phyloP scores from a whole-genome alignment of 2,329 filamentous ascomycete genomes.

The Microcera coccophila region DNA sequence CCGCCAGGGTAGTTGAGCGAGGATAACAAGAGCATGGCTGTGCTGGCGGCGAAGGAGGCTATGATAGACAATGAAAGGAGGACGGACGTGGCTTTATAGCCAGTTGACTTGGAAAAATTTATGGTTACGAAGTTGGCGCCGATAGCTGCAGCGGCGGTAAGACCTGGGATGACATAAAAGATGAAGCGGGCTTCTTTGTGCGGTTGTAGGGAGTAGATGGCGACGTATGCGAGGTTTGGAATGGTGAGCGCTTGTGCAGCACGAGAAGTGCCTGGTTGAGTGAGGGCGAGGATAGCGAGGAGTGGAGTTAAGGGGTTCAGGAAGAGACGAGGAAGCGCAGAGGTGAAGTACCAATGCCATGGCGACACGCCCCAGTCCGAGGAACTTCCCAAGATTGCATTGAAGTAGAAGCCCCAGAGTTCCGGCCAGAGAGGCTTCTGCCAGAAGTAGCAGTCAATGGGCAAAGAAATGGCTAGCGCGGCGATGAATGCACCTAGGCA shows the following conservation, averaged over 20 bases:
- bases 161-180: conserved; percentile 75
- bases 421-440: conserved; percentile 85
- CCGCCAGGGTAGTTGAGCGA: conserved; percentile 93
- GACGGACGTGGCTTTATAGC: conserved; percentile 53
- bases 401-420: conserved; percentile 83
- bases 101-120: conserved; percentile 57
- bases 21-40: conserved; percentile 69
- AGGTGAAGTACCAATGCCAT: conserved; percentile 81
- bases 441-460: conserved; percentile 92
- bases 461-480: conserved; percentile 66
- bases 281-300: conserved; percentile 52
- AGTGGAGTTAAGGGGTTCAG: conserved; percentile 69
- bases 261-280: conserved; percentile 42
- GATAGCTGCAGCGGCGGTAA: conserved; percentile 74
- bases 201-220: conserved; percentile 79
- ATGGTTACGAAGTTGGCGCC: conserved; percentile 68
- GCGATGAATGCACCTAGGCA: conserved; percentile 62
- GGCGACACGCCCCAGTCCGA: conserved; percentile 84
- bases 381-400: conserved; percentile 78
- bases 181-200: conserved; percentile 98
- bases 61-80: conserved; percentile 57
- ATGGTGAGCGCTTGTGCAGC: conserved; percentile 50
- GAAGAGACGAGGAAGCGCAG: conserved; percentile 75
- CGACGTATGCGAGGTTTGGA: conserved; percentile 69
- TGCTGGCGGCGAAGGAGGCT: conserved; percentile 56